Evolutionary conservation across 2,329 filamentous ascomycete species (phyloP), one percentile per base, ranked within the genome.

Genomic region (Ascochyta fabae): DNA sequence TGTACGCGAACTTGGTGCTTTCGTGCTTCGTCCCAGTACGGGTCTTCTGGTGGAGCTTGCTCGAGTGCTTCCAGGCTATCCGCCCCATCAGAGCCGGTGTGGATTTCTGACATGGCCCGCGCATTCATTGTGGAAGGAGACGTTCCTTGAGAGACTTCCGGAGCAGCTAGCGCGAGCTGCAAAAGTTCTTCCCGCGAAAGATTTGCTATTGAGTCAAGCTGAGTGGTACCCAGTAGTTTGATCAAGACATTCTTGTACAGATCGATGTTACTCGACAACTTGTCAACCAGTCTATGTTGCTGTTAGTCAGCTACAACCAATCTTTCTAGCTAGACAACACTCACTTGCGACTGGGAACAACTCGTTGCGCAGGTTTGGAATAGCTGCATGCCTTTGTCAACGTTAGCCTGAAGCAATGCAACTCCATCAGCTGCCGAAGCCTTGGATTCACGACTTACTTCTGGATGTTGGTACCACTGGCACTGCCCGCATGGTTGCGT

Each of bases 401-500:
- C 19, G 38, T 56, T 44, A 56, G 47, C 43, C 13, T 34, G 4
- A 9, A n/a, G 5, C 19, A 39, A 12, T 39, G 3, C 44, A n/a
- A 31, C 13, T 23, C 16, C 23, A 12, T 35, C 36, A 29, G 7
- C 22, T 29, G 10, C 7, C 16, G n/a, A 16, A 19, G 24, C 31
- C 38, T 19, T 22, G 12, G 15, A 15, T 22, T 29, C 3, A 24
- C 35, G 27, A 24, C 59, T 60, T 48, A 62, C 60, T 72, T 92
- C 90, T 4, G 89, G 88, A 59, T 90, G 89, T 53, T 91, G 86
- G 71, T 91, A 93, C 74, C 90, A 92, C 54, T 90, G 84, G 72
- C 91, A 95, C 71, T 92, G 90, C 34, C 90, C 89, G 70, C 91
- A 95, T 10, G 91, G 91, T 69, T 91, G 88, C 62, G 88, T 85